phyloP scores from a whole-genome alignment of 495 filamentous ascomycete genomes.

The Lentithecium fluviatile region DNA sequence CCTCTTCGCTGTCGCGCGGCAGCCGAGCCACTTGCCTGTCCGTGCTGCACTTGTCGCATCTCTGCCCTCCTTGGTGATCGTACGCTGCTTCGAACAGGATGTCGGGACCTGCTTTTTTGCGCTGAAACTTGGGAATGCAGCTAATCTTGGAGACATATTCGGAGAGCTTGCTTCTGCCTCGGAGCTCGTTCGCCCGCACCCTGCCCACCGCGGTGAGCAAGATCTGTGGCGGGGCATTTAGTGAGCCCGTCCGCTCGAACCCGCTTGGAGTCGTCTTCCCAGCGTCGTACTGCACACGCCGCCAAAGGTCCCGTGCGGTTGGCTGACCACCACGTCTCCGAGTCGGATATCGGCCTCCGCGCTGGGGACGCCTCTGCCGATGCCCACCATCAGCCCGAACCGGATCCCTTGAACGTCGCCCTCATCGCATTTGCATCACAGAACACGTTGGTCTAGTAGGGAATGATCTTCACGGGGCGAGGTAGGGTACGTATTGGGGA shows the following conservation, averaged over 20 bases:
- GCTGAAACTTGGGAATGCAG: no score
- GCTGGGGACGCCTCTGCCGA: constrained; percentile 14
- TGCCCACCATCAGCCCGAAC: constrained; percentile 17
- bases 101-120: no score
- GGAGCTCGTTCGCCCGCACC: background rate
- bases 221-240: background rate
- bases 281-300: constrained; percentile 16
- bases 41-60: no score
- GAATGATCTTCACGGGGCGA: no score
- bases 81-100: no score
- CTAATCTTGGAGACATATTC: no score
- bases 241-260: background rate
- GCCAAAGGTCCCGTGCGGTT: background rate
- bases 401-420: constrained; percentile 3
- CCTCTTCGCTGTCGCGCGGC: background rate
- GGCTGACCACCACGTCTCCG: constrained; percentile 16
- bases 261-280: constrained; percentile 11
- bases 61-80: no score
- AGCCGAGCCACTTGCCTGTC: no score
- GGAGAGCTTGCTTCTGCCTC: no score
- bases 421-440: no score
- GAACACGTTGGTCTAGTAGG: no score
- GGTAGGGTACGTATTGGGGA: no score
- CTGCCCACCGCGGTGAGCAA: background rate
- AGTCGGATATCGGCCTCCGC: constrained; percentile 5